These are phyloP conservation scores for Lactifluus volemus DNA, from an alignment of 768 basidiomycete genomes.

Conservation along the genomic window DNA sequence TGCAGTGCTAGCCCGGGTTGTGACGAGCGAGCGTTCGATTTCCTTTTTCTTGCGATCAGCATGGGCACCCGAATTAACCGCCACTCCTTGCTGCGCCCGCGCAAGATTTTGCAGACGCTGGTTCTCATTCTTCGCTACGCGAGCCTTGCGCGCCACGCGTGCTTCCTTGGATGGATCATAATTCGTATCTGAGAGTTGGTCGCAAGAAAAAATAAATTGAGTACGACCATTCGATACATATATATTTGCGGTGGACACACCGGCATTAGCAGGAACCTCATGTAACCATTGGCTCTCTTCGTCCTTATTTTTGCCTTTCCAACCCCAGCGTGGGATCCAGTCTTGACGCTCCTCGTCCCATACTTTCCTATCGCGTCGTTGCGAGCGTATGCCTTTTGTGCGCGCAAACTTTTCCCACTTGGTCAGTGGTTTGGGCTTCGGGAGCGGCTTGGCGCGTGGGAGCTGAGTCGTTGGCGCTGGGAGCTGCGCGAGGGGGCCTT, in stretches of 20 bases:
- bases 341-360: constrained; percentile 96
- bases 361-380: constrained; percentile 62
- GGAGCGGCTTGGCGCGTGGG: constrained; percentile 87
- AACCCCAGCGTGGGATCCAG: constrained; percentile 89
- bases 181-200: constrained; percentile 50
- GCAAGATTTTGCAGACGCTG: constrained; percentile 67
- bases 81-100: constrained; percentile 36
- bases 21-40: constrained; percentile 67
- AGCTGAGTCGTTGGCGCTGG: constrained; percentile 69
- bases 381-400: constrained; percentile 87
- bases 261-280: constrained; percentile 81
- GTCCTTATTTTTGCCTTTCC: constrained; percentile 82
- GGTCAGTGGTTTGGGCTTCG: constrained; percentile 84
- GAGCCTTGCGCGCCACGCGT: constrained; percentile 68
- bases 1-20: constrained; percentile 77
- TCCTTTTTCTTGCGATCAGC: constrained; percentile 58
- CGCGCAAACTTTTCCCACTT: constrained; percentile 97
- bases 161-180: constrained; percentile 72
- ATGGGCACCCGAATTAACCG: background rate
- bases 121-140: constrained; percentile 77
- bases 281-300: constrained; percentile 84
- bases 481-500: constrained; percentile 78
- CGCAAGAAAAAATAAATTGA: too few relatives aligned
- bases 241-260: constrained; percentile 35
- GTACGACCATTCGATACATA: too few relatives aligned